Base-by-base conservation (phyloP, 2,329 filamentous ascomycete genomes). In the Aspergillus phoenicis region DNA sequence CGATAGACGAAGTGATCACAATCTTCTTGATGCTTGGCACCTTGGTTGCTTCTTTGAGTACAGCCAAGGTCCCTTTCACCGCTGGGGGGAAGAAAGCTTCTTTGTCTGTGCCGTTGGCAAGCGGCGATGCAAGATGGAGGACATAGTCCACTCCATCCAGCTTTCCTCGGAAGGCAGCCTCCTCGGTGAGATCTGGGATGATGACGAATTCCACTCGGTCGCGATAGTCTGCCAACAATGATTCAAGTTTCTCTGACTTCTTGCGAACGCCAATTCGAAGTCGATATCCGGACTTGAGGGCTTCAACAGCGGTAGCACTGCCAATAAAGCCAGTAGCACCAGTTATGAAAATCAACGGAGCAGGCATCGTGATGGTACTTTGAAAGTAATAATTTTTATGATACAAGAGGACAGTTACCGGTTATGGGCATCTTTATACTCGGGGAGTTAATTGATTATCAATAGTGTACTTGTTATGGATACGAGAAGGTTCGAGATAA, bases 241-340 rank as follows among this genome's bases (percentile, higher is more conserved):
- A 26, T 28, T 63, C 7, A 5, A 71, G 30, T 10, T 62, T 58
- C 15, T 69, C 38, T 1, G 60, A 64, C 13, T 60, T 57, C 26
- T 58, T 62, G 8, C 68, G 70, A 30, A 67, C 30, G 48, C 57
- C 60, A n/a, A 71, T 30, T 26, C 68, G 66, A 5, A 71, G 48
- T 47, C 52, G 61, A 45, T 70, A 71, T n/a, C 66, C 68, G 0
- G 59, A 30, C 43, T 67, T 66, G 3, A 71, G 53, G 10, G 68
- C 65, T 33, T 60, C 62, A 5, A 67, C 4, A 4, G 66, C 67
- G 4, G 63, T 64, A 26, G 62, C 62, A 4, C 66, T 68, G 5
- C 70, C 70, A 47, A 72, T 65, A 30, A 71, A 71, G 8, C 70
- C 70, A 2, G 65, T 63, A 8, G 65, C 66, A 2, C 70, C 69